These are phyloP conservation scores for Fusarium tupiense DNA, from an alignment of 2,329 filamentous ascomycete species.

Conservation along the genomic window DNA sequence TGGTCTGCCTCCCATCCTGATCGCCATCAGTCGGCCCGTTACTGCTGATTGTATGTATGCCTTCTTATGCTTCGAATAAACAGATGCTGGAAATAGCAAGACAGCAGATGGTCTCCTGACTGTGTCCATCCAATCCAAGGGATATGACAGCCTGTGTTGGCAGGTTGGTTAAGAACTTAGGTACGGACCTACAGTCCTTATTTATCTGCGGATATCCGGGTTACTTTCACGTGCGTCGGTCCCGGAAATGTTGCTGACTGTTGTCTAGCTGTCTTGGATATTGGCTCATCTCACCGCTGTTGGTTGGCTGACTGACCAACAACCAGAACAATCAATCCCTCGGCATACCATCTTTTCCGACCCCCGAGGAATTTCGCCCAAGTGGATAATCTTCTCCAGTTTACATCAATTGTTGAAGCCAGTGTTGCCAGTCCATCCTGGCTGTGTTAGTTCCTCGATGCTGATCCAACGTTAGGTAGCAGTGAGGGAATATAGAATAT, in stretches of 20 bases:
- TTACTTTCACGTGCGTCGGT: not conserved
- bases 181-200: not conserved
- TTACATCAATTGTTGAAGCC: not conserved
- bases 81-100: not conserved
- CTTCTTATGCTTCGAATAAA: constrained; percentile 4
- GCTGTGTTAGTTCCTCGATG: not conserved
- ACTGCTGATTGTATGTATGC: constrained; percentile 9
- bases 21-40: constrained; percentile 45
- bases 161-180: not conserved
- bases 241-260: not conserved
- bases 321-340: not conserved
- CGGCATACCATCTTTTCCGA: not conserved
- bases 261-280: not conserved
- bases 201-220: constrained; percentile 1
- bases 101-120: not conserved
- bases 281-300: not conserved
- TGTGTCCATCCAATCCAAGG: not conserved
- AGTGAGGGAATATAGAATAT: constrained; percentile 3
- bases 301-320: constrained; percentile 2
- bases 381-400: not conserved
- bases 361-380: not conserved
- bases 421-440: not conserved
- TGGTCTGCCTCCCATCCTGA: constrained; percentile 25
- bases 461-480: not conserved
- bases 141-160: constrained; percentile 4